These are phyloP conservation scores for Xylaria flabelliformis DNA, from an alignment of 495 filamentous ascomycete genomes.

Conservation along the genomic window DNA sequence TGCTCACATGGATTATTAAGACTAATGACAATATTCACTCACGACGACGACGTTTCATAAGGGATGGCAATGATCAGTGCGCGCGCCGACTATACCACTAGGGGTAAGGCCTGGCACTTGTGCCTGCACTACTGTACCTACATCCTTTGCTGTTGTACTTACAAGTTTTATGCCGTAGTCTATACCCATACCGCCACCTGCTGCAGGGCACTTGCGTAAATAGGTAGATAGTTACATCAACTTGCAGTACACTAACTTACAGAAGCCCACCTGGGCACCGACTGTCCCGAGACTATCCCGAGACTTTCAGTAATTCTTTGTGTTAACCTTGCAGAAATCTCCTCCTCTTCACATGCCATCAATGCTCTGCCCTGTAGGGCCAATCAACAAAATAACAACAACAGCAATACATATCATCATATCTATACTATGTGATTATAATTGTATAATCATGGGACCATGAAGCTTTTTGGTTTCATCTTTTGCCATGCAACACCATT, in stretches of 20 bases:
- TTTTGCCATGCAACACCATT: constrained; percentile 24
- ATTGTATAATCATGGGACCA: constrained; percentile 9
- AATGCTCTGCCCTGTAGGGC: constrained; percentile 1
- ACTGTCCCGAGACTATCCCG: constrained; percentile 2
- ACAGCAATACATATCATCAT: neutral
- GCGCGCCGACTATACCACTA: constrained; percentile 7
- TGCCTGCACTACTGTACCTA: neutral
- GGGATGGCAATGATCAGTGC: constrained; percentile 17
- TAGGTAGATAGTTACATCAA: neutral
- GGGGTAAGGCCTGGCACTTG: constrained; percentile 13
- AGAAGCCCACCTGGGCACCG: neutral
- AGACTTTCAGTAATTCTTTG: neutral
- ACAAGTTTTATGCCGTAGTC: too few relatives aligned
- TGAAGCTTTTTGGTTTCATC: constrained; percentile 26
- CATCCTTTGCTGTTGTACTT: neutral
- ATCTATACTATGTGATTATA: neutral
- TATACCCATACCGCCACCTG: neutral
- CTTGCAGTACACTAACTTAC: neutral
- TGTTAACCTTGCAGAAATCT: constrained; percentile 13
- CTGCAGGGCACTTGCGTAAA: neutral
- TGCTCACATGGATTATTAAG: constrained; percentile 26
- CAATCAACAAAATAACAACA: constrained; percentile 13
- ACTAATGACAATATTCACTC: neutral
- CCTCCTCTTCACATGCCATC: constrained; percentile 12
- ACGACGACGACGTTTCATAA: constrained; percentile 5